Evolutionary conservation across 179 eudicot genomes (phyloP), one percentile per base, ranked within the genome.

Genomic region (Patellifolia procumbens): DNA sequence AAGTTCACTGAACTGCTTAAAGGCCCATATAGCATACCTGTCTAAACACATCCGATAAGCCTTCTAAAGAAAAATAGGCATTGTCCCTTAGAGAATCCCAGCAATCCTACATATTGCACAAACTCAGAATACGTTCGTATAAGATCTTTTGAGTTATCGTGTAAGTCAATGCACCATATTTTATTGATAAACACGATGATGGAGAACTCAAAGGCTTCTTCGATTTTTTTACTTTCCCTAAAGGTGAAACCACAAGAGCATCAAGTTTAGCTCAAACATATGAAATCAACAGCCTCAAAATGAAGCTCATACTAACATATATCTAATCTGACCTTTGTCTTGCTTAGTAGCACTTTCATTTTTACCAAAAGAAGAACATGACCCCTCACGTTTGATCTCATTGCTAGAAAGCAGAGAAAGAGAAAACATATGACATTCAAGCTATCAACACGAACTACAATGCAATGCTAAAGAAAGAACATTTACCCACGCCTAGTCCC

Each of bases 21-120:
- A 74, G 70, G 48, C 55, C n/a, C n/a, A n/a, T n/a, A n/a, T n/a
- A n/a, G 26, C 78, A 16, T 81, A 91, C 99, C 98, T 95, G 99
- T 81, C 86, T 93, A 5, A 90, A n/a, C 55, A 95, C 87, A 49
- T 95, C 99, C 82, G 76, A 32, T 49, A 95, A 82, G 71, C 97
- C 99, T 83, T 95, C 99, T 16, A 82, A 20, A 32, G 99, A 95
- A 72, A 95, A 95, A 73, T 95, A 93, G 59, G 85, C 83, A 72
- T 95, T 95, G 79, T 81, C 83, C 85, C 88, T 61, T 52, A 93
- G 88, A 8, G 98, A 95, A 75, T 95, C 99, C 99, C 99, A 95
- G 73, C 83, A 91, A 76, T 95, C 99, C 99, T 95, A 72, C 74
- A 66, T 34, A 83, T 29, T 26, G 29, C 72, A 74, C 56, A 73